Evolutionary conservation across 495 filamentous ascomycete species (phyloP).

Genomic region (Chaetomium cochliodes): DNA sequence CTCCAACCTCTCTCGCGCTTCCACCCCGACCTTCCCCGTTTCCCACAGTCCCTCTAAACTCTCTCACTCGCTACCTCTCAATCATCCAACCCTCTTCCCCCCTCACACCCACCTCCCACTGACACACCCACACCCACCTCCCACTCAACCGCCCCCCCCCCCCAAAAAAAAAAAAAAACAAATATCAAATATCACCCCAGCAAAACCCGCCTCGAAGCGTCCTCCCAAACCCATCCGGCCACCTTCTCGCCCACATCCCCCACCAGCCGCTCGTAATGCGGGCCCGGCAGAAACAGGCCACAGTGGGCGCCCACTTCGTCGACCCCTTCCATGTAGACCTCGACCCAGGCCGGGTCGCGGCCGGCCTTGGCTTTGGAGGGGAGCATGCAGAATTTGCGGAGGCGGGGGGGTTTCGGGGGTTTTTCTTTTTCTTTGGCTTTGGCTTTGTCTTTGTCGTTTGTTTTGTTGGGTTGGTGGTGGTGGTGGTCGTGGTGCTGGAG

Average conservation of each 20-base stretch:
- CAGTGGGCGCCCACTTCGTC: constrained; percentile 87
- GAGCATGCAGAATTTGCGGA: constrained; percentile 76
- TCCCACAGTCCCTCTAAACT: no score
- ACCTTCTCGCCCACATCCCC: constrained; percentile 70
- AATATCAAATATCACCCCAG: constrained; percentile 7
- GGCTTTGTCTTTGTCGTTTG: background rate
- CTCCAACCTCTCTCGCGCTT: no score
- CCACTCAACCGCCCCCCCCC: background rate
- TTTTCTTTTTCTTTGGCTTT: constrained; percentile 40
- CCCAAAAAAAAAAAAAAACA: no score
- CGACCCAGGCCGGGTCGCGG: constrained; percentile 67
- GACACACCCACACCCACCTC: background rate
- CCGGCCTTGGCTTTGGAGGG: constrained; percentile 45
- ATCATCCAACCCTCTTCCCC: background rate
- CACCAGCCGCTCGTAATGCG: constrained; percentile 72
- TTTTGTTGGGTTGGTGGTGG: no score
- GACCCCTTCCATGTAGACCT: constrained; percentile 74
- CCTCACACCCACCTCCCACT: no score
- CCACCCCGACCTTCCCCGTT: no score
- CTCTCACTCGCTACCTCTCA: background rate
- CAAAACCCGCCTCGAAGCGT: constrained; percentile 41
- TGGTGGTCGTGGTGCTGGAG: no score
- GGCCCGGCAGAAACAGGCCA: constrained; percentile 69
- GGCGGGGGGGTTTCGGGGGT: constrained; percentile 24
- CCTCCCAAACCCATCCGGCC: constrained; percentile 69